Base-by-base conservation (phyloP, 495 filamentous ascomycete genomes). In the Pyronema domesticum region DNA sequence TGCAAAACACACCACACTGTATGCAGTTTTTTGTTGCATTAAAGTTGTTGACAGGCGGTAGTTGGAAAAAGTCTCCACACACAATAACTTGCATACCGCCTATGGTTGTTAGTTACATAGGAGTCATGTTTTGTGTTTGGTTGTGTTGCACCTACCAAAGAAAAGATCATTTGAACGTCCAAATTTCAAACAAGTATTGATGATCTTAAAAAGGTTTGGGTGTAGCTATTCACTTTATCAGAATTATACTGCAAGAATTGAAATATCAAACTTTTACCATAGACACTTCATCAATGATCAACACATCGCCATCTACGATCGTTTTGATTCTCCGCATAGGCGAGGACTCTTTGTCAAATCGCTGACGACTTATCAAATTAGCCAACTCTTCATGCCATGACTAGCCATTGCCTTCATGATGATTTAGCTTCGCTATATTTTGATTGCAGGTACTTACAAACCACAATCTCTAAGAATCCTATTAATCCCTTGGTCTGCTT, bases 61-160 rank as follows among this genome's bases (percentile, higher is more conserved):
- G 57, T 40, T 66, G 64, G 48, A 63, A 66, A 39, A 66, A 66
- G 44, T 66, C 64, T 2, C 64, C 64, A 54, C 63, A 66, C 13
- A 66, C 18, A 14, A 66, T 53, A 14, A 66, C 53, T 39, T 66
- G 64, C 37, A 60, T 56, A 30, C 53, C 60, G 17, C 53, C 61
- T 59, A 17, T 19, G 3, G 11, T n/a, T 54, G 17, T 15, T 17
- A 51, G 35, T 2, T 51, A 50, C 19, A 11, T 19, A 40, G 14
- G 10, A n/a, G 7, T 42, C 23, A 30, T 30, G 23, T 30, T 30
- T 30, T 5, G 23, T 37, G 17, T 13, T 40, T 37, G 23, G 8
- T 19, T 13, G 23, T 8, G 8, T 35, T 44, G 34, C 36, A 23
- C 39, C 34, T 17, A 63, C 63, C 63, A 58, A 65, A 65, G 8